Percentiles rank a stretch among this genome's conserved stretches.
phyloP scores from a whole-genome alignment of 352 stramenopile genomes.

The Thraustochytrium striatum region DNA sequence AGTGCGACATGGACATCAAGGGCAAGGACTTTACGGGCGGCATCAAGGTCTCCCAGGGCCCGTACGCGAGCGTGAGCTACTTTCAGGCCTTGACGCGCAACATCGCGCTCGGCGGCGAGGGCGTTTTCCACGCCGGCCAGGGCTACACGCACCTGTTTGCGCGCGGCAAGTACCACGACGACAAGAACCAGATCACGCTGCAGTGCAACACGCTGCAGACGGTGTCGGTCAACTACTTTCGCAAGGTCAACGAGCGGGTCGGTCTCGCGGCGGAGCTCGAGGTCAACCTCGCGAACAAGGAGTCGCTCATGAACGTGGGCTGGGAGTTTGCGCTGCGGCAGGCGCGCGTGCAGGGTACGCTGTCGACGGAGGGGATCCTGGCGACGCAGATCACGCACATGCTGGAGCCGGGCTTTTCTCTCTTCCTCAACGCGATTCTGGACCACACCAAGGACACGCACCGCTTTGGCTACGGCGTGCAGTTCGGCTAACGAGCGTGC shows the following conservation, averaged over 20 bases:
- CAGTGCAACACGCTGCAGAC: constrained; percentile 72
- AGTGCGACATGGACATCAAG: constrained; percentile 68
- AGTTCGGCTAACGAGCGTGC: constrained; percentile 67
- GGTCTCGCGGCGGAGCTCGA: constrained; percentile 74
- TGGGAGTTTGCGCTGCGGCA: constrained; percentile 75
- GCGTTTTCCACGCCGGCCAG: constrained; percentile 36
- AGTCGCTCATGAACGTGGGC: constrained; percentile 71
- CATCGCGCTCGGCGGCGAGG: constrained; percentile 68
- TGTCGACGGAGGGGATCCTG: constrained; percentile 59
- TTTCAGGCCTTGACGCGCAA: constrained; percentile 75
- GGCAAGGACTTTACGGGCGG: constrained; percentile 78
- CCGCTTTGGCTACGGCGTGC: constrained; percentile 80
- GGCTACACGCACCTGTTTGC: constrained; percentile 36
- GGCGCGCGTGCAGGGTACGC: constrained; percentile 72
- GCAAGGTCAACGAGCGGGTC: constrained; percentile 73
- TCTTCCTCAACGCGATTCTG: constrained; percentile 73
- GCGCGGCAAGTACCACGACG: constrained; percentile 74
- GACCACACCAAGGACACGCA: constrained; percentile 78
- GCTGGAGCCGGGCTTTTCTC: constrained; percentile 75
- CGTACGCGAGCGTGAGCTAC: constrained; percentile 74
- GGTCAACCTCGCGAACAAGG: constrained; percentile 73
- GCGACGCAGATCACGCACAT: constrained; percentile 72
- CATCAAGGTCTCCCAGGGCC: constrained; percentile 79
- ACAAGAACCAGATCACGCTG: constrained; percentile 74
- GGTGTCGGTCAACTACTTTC: constrained; percentile 74